A percentile compares a stretch with the other conserved stretches of the same genome.
These are phyloP conservation scores for Calonectria multiphialidica DNA, from an alignment of 2,329 filamentous ascomycete genomes.

Conservation along the genomic window DNA sequence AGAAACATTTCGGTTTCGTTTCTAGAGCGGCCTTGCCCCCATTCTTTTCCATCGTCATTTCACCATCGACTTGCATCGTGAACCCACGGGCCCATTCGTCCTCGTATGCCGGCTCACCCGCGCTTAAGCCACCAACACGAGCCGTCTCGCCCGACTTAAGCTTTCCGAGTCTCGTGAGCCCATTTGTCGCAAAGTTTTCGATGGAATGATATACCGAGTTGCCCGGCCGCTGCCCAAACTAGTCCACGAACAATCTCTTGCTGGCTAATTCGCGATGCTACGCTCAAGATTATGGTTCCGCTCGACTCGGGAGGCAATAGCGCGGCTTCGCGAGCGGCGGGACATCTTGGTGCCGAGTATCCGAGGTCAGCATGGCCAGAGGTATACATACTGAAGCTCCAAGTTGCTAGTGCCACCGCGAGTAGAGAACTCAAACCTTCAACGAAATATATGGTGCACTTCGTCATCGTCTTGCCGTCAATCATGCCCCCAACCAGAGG, in stretches of 20 bases:
- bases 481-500: not conserved
- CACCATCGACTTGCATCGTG: not conserved
- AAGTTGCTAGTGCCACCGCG: not conserved
- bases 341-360: not conserved
- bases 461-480: not conserved
- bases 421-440: not conserved
- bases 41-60: not conserved
- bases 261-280: not conserved
- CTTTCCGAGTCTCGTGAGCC: not conserved
- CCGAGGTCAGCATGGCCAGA: not conserved
- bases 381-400: not conserved
- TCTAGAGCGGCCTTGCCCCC: not conserved
- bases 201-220: not conserved
- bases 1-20: not conserved
- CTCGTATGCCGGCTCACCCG: not conserved
- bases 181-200: not conserved
- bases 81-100: not conserved
- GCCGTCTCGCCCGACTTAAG: not conserved
- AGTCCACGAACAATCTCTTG: not conserved
- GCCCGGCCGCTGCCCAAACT: not conserved
- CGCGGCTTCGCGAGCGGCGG: not conserved
- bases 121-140: not conserved
- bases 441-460: not conserved
- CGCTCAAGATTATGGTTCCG: not conserved
- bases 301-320: not conserved